phyloP scores from a whole-genome alignment of 176 grass and related monocot species.

The Cenchrus purpureus region DNA sequence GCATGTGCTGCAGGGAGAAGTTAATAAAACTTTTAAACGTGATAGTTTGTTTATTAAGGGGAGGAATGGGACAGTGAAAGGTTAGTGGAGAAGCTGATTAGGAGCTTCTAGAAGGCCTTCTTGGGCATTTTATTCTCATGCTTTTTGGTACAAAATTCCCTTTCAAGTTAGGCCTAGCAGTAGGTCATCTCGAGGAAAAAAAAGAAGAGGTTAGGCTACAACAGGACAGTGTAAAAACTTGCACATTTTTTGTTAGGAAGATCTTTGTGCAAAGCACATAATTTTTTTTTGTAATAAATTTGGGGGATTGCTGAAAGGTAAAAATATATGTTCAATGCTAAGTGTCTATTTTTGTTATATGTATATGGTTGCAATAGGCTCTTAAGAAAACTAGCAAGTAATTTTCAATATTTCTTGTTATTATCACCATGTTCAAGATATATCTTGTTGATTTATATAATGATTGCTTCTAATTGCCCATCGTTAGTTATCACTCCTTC shows the following conservation, averaged over 20 bases:
- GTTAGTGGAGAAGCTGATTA: background rate
- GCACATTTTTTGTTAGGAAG: background rate
- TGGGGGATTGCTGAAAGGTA: background rate
- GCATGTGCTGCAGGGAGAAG: background rate
- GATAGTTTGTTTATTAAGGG: background rate
- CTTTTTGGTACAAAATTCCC: background rate
- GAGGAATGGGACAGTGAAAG: background rate
- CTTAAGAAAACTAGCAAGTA: background rate
- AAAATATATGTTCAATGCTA: too few species aligned
- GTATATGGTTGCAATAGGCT: background rate
- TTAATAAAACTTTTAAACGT: background rate
- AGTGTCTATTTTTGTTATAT: too few species aligned
- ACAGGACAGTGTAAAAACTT: background rate
- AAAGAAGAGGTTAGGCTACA: background rate
- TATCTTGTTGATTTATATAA: too few species aligned
- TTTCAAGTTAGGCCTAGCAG: constrained; percentile 30
- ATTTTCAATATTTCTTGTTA: too few species aligned
- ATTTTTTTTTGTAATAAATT: background rate
- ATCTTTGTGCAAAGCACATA: too few species aligned
- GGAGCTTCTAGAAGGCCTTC: background rate
- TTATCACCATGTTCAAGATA: too few species aligned
- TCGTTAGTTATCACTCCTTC: background rate
- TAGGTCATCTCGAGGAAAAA: background rate
- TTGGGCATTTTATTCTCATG: background rate
- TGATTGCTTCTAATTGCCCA: background rate